A percentile compares a stretch with the other conserved stretches of the same genome.
Evolutionary conservation across 805 yeast species (phyloP).

Genomic region (Jamesozyma jinghongensis): DNA sequence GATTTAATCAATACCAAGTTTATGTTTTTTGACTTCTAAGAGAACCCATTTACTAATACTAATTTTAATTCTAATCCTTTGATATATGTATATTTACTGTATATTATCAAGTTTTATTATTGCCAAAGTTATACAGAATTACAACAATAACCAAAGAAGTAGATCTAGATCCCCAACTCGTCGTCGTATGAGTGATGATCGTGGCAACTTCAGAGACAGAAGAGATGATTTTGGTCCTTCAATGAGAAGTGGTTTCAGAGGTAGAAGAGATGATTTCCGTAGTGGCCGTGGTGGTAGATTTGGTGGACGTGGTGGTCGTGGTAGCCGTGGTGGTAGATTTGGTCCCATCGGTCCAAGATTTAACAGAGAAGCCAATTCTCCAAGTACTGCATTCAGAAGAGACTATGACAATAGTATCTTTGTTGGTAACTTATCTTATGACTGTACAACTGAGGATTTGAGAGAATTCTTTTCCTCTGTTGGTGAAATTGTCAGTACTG

Average conservation of each 20-base stretch:
- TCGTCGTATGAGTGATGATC: slow-evolving; percentile 24
- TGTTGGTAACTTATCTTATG: slow-evolving; percentile 66
- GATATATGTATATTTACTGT: too few relatives aligned
- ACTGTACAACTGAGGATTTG: slow-evolving; percentile 48
- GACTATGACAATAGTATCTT: slow-evolving; percentile 61
- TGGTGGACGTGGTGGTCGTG: background rate
- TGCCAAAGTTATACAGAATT: background rate
- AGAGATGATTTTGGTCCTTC: slow-evolving; percentile 21
- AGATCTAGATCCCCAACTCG: slow-evolving; percentile 19
- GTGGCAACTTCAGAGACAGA: slow-evolving; percentile 26
- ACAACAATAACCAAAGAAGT: slow-evolving; percentile 9
- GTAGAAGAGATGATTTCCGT: slow-evolving; percentile 10
- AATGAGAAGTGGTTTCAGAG: slow-evolving; percentile 8
- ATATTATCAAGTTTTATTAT: background rate
- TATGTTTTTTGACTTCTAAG: too few relatives aligned
- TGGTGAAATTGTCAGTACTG: slow-evolving; percentile 69
- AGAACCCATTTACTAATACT: too few relatives aligned
- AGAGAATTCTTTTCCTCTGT: slow-evolving; percentile 51
- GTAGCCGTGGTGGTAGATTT: background rate
- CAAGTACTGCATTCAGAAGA: slow-evolving; percentile 31
- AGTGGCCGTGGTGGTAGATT: slow-evolving; percentile 12
- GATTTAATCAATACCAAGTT: too few relatives aligned
- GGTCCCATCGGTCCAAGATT: background rate
- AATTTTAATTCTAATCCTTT: too few relatives aligned
- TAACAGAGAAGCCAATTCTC: background rate